Conservation (phyloP, 2,329 filamentous ascomycete genomes). For the Plectosphaerella plurivora region DNA sequence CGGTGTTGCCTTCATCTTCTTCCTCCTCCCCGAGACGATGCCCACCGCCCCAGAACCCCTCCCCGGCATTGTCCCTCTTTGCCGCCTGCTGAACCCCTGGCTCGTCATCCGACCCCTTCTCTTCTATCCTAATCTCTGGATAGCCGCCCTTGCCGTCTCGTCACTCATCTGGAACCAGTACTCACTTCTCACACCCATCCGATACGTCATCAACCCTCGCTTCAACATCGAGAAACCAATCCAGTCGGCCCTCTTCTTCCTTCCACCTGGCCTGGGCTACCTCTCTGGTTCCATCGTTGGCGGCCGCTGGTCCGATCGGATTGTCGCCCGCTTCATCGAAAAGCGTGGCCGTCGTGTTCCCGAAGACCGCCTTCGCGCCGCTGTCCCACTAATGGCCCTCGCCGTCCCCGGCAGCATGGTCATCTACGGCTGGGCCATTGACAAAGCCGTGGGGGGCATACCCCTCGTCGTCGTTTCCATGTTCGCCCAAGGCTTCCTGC, state of each 20-base stretch:
- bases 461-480: slow-evolving; percentile 65
- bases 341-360: slow-evolving; percentile 56
- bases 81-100: slow-evolving; percentile 59
- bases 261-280: slow-evolving; percentile 65
- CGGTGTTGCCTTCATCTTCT: slow-evolving; percentile 49
- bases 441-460: slow-evolving; percentile 45
- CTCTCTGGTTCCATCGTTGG: slow-evolving; percentile 62
- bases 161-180: slow-evolving; percentile 71
- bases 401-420: slow-evolving; percentile 61
- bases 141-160: slow-evolving; percentile 52
- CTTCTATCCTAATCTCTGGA: slow-evolving; percentile 59
- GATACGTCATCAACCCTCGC: slow-evolving; percentile 66
- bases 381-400: slow-evolving; percentile 54
- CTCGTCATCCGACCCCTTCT: slow-evolving; percentile 56
- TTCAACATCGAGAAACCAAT: slow-evolving; percentile 61
- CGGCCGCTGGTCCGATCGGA: slow-evolving; percentile 62
- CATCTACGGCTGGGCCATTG: slow-evolving; percentile 52
- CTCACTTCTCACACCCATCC: slow-evolving; percentile 61
- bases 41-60: slow-evolving; percentile 60
- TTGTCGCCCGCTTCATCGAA: slow-evolving; percentile 56
- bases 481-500: slow-evolving; percentile 69
- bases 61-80: slow-evolving; percentile 39
- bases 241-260: slow-evolving; percentile 64
- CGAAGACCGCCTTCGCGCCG: slow-evolving; percentile 64
- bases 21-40: slow-evolving; percentile 65